Conservation (phyloP, 2,329 filamentous ascomycete genomes). For the Dothistroma pini region DNA sequence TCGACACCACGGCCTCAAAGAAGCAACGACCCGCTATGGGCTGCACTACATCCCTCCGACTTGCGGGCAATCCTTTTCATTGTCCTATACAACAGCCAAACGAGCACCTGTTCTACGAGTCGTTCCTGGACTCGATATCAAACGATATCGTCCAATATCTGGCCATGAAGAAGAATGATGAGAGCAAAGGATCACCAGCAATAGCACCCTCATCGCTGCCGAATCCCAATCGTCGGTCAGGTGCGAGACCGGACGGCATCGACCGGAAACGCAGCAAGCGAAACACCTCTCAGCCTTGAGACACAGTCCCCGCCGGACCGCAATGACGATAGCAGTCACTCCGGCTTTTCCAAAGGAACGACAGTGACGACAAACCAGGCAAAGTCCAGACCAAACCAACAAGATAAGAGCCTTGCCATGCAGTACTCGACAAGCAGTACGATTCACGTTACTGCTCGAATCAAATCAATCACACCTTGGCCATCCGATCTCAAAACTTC, state of each 20-base stretch:
- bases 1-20: slow-evolving; percentile 1
- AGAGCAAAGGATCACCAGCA: not conserved
- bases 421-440: no score
- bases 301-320: no score
- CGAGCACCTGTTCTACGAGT: slow-evolving; percentile 21
- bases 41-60: not conserved
- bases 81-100: slow-evolving; percentile 12
- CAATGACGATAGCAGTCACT: not conserved
- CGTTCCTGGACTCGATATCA: slow-evolving; percentile 29
- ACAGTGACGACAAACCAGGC: no score
- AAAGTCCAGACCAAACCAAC: no score
- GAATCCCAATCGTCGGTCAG: slow-evolving; percentile 6
- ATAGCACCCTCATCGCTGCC: not conserved
- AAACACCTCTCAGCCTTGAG: slow-evolving; percentile 3
- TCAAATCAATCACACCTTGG: no score
- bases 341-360: no score
- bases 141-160: slow-evolving; percentile 26
- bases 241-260: slow-evolving; percentile 6
- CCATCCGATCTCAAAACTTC: no score
- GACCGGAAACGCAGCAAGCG: slow-evolving; percentile 11
- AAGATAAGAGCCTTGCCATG: no score
- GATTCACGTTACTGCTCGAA: no score
- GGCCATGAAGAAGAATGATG: slow-evolving; percentile 8
- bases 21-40: slow-evolving; percentile 2
- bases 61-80: slow-evolving; percentile 1